These are phyloP conservation scores for Clarkia xantiana DNA, from an alignment of 345 rosid species.

Conservation along the genomic window DNA sequence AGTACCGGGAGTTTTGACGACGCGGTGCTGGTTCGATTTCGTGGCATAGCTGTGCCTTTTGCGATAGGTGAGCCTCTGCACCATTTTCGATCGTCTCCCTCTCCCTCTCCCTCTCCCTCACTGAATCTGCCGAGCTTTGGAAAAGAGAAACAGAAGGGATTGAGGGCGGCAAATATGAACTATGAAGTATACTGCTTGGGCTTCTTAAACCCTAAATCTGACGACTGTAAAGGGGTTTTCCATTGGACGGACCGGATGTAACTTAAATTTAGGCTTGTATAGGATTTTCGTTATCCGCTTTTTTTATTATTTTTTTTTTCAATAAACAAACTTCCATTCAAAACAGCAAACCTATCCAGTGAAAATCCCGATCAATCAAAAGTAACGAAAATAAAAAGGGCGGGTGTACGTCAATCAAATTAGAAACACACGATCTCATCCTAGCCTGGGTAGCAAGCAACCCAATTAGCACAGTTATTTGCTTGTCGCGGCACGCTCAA, in stretches of 20 bases:
- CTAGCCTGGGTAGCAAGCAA: too few relatives aligned
- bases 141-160: neutral
- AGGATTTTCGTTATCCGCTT: neutral
- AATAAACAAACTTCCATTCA: too few relatives aligned
- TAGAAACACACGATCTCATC: too few relatives aligned
- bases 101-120: neutral
- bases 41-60: slow-evolving; percentile 20
- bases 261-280: too few relatives aligned
- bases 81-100: slow-evolving; percentile 5
- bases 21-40: slow-evolving; percentile 14
- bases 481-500: too few relatives aligned
- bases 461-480: too few relatives aligned
- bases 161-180: neutral
- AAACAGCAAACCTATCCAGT: too few relatives aligned
- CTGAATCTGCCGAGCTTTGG: neutral
- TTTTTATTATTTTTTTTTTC: neutral
- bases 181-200: neutral
- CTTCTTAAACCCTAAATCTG: neutral
- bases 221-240: neutral
- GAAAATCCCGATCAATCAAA: too few relatives aligned
- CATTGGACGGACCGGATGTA: neutral
- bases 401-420: too few relatives aligned
- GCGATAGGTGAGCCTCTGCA: slow-evolving; percentile 15
- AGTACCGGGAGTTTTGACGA: slow-evolving; percentile 18
- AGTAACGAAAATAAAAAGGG: too few relatives aligned